Conservation (phyloP, 768 basidiomycete genomes). For the Rhizopogon vesiculosus region DNA sequence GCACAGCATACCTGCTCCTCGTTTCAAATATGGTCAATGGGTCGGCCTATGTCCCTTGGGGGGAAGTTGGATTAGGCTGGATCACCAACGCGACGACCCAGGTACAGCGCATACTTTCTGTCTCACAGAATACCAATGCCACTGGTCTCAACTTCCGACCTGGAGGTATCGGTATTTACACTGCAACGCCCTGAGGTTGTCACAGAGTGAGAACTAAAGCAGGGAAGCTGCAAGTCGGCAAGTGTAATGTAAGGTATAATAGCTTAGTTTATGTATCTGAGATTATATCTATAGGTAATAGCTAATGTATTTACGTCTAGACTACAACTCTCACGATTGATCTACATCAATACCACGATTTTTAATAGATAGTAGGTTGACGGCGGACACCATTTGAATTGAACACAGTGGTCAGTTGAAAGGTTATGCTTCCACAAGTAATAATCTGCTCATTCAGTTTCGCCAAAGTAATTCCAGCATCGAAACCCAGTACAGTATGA, state of each 20-base stretch:
- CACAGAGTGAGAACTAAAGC: not conserved
- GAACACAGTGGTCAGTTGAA: too few relatives aligned
- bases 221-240: too few relatives aligned
- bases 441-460: too few relatives aligned
- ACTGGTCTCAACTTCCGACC: conserved; percentile 16
- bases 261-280: not conserved
- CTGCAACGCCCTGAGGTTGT: conserved; percentile 1
- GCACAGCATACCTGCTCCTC: conserved; percentile 18
- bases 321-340: not conserved
- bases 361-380: too few relatives aligned
- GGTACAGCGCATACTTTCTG: conserved; percentile 11
- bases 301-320: not conserved
- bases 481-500: conserved; percentile 36
- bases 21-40: conserved; percentile 9
- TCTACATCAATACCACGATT: too few relatives aligned
- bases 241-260: not conserved
- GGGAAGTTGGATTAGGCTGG: conserved; percentile 9
- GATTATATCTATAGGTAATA: not conserved
- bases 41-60: conserved; percentile 11
- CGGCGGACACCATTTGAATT: too few relatives aligned
- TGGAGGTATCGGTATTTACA: conserved; percentile 19
- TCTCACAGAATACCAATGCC: conserved; percentile 7
- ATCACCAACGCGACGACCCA: conserved; percentile 16
- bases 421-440: too few relatives aligned
- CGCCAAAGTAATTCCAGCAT: too few relatives aligned